Percentiles rank a stretch among this genome's conserved stretches.
Evolutionary conservation across 2,329 filamentous ascomycete species (phyloP).

Genomic region (Fusarium citri): DNA sequence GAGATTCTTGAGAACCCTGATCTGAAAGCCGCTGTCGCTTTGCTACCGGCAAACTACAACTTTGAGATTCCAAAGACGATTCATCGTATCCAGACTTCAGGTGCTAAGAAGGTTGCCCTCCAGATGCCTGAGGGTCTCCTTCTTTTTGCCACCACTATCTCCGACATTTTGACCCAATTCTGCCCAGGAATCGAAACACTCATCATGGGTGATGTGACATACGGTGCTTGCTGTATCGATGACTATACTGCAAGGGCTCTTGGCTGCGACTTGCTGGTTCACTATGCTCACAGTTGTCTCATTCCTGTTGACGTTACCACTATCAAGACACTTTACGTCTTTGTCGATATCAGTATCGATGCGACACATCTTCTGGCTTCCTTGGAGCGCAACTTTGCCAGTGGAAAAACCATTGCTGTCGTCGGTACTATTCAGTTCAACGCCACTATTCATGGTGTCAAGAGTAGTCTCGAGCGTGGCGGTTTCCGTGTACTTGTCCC

Average conservation of each 20-base stretch:
- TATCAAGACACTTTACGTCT: slow-evolving; percentile 97
- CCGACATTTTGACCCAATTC: slow-evolving; percentile 94
- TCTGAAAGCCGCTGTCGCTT: slow-evolving; percentile 85
- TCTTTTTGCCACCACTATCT: slow-evolving; percentile 96
- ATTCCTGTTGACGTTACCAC: slow-evolving; percentile 97
- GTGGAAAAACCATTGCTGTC: slow-evolving; percentile 88
- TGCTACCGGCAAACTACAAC: slow-evolving; percentile 95
- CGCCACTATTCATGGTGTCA: slow-evolving; percentile 90
- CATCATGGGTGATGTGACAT: slow-evolving; percentile 99
- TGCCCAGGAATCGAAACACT: slow-evolving; percentile 91
- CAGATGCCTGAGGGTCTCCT: slow-evolving; percentile 97
- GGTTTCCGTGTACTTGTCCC: slow-evolving; percentile 90
- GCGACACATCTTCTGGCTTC: slow-evolving; percentile 87
- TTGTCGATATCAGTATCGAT: slow-evolving; percentile 98
- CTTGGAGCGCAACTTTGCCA: slow-evolving; percentile 86
- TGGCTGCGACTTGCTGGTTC: slow-evolving; percentile 92
- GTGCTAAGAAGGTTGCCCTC: slow-evolving; percentile 86
- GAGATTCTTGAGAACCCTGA: slow-evolving; percentile 87
- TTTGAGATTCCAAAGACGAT: slow-evolving; percentile 99
- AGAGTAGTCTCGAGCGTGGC: slow-evolving; percentile 79
- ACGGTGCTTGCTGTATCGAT: slow-evolving; percentile 98
- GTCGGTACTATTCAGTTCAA: slow-evolving; percentile 99
- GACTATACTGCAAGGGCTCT: slow-evolving; percentile 96
- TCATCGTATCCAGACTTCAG: slow-evolving; percentile 85
- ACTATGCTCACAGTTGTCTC: slow-evolving; percentile 96